These are phyloP conservation scores for Arabis alpina DNA, from an alignment of 345 rosid species.

Conservation along the genomic window DNA sequence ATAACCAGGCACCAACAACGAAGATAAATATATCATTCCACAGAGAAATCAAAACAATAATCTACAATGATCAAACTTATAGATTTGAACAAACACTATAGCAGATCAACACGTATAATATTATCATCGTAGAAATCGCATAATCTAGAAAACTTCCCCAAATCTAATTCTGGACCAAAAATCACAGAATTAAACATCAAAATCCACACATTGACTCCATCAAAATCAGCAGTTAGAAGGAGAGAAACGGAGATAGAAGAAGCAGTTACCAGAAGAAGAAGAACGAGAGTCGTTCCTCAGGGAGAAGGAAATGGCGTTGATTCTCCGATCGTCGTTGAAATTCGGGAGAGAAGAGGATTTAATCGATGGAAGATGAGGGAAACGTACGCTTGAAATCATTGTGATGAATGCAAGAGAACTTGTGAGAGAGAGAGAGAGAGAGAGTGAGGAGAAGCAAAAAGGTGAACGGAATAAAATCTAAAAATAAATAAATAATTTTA, in stretches of 20 bases:
- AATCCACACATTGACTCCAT: constrained; percentile 12
- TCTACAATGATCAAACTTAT: not conserved
- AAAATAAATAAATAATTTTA: not conserved
- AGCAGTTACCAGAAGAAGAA: constrained; percentile 49
- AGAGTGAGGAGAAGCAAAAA: constrained; percentile 19
- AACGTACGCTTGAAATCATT: constrained; percentile 62
- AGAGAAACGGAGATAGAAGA: constrained; percentile 24
- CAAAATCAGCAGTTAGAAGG: constrained; percentile 26
- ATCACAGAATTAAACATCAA: constrained; percentile 22
- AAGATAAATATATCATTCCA: constrained; percentile 22
- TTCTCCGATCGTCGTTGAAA: constrained; percentile 61
- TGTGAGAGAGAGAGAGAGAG: constrained; percentile 6
- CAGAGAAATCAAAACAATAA: constrained; percentile 3
- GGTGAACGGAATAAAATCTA: constrained; percentile 24
- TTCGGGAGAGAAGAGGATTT: constrained; percentile 47
- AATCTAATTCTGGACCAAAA: constrained; percentile 1
- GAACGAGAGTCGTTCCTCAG: constrained; percentile 52
- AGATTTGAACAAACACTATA: not conserved
- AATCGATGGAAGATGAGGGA: constrained; percentile 50
- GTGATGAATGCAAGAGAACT: not conserved
- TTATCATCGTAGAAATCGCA: not conserved
- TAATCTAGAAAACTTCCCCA: not conserved
- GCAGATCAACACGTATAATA: too few relatives aligned
- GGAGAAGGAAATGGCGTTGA: constrained; percentile 48
- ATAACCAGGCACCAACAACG: constrained; percentile 16